Evolutionary conservation across 108 stramenopile species (phyloP).

Genomic region (Schizochytrium sp.): DNA sequence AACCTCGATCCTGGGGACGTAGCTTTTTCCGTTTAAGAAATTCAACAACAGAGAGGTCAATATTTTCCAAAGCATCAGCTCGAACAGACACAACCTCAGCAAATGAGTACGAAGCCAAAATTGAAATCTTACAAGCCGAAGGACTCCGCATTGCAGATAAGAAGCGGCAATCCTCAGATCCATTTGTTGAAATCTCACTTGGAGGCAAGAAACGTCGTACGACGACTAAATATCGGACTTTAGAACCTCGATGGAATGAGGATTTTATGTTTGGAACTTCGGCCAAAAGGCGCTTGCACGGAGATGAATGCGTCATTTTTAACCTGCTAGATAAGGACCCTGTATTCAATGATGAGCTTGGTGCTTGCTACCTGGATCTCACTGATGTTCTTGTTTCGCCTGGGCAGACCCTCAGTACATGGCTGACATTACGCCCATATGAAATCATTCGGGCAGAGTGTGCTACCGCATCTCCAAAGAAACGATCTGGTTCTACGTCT

Average conservation of each 20-base stretch:
- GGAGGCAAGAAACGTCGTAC: conserved; percentile 1
- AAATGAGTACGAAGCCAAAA: not conserved
- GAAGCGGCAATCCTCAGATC: conserved; percentile 11
- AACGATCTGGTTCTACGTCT: too few species aligned
- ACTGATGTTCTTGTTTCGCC: not conserved
- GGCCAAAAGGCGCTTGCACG: not conserved
- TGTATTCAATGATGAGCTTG: conserved; percentile 60
- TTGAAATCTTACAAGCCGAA: not conserved
- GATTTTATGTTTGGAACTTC: conserved; percentile 36
- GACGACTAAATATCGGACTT: not conserved
- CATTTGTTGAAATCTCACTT: conserved; percentile 15
- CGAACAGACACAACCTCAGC: not conserved
- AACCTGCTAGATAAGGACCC: not conserved
- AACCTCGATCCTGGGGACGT: too few species aligned
- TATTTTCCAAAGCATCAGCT: not conserved
- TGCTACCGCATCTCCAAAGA: too few species aligned
- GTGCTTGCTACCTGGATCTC: conserved; percentile 7
- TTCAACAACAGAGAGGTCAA: not conserved
- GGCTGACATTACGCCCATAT: not conserved
- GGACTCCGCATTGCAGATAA: conserved; percentile 56
- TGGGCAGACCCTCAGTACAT: not conserved
- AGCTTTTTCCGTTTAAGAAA: too few species aligned
- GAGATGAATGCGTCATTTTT: conserved; percentile 33
- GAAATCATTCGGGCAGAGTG: not conserved
- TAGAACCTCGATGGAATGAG: conserved; percentile 40